Evolutionary conservation across 306 rosid genomes (phyloP).

Genomic region (Vicia faba): DNA sequence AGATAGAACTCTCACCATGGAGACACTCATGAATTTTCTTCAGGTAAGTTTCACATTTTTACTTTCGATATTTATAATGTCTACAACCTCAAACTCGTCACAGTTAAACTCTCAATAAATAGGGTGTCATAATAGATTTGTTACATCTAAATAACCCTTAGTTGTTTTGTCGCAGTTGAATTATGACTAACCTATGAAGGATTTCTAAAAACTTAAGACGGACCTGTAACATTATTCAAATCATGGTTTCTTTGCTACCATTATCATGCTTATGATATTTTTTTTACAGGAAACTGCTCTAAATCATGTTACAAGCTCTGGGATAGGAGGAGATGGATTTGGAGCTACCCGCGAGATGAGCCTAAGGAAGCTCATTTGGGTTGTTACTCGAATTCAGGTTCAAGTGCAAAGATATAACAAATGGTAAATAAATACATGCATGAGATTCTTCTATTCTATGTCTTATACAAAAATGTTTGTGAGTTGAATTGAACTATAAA

Average conservation of each 20-base stretch:
- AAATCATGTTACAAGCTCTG: constrained; percentile 82
- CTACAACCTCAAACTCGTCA: no score
- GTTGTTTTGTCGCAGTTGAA: no score
- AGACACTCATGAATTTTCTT: constrained; percentile 77
- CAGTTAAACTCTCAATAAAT: no score
- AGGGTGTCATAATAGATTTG: no score
- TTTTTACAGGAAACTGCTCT: constrained; percentile 77
- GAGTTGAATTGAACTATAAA: not conserved
- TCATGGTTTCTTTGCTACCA: not conserved
- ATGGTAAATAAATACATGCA: constrained; percentile 50
- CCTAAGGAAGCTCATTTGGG: constrained; percentile 86
- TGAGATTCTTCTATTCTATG: not conserved
- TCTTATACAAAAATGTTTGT: not conserved
- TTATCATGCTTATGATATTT: not conserved
- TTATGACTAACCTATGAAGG: no score
- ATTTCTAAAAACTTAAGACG: no score
- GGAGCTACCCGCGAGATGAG: constrained; percentile 93
- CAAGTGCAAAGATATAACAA: constrained; percentile 84
- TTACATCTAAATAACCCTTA: no score
- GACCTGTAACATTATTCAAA: not conserved
- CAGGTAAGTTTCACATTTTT: constrained; percentile 51
- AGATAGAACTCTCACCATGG: constrained; percentile 79
- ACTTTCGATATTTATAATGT: no score
- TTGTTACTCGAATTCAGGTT: constrained; percentile 80
- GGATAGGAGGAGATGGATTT: constrained; percentile 81